Percentiles rank a stretch among this genome's conserved stretches.
These are phyloP conservation scores for Ceratocystiopsis brevicomis DNA, from an alignment of 2,329 filamentous ascomycete species.

Conservation along the genomic window DNA sequence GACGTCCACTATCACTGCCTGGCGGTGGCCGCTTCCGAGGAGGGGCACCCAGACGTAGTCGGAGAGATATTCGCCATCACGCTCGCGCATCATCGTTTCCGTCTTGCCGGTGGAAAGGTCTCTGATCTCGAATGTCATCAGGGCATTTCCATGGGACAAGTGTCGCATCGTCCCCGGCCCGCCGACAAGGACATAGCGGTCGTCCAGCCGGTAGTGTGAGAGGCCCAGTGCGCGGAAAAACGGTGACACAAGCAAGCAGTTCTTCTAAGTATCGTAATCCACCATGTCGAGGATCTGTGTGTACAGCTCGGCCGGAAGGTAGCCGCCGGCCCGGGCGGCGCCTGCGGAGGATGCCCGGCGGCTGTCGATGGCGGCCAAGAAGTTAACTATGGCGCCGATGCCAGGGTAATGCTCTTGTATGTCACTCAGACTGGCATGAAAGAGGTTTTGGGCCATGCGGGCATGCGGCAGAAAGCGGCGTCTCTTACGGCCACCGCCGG, in stretches of 20 bases:
- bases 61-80: not conserved
- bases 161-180: not conserved
- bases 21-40: not conserved
- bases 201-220: not conserved
- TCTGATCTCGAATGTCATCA: not conserved
- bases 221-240: not conserved
- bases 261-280: constrained; percentile 3
- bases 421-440: no score
- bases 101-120: not conserved
- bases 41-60: not conserved
- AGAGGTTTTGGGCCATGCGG: not conserved
- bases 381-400: constrained; percentile 1
- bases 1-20: not conserved
- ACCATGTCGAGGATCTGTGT: not conserved
- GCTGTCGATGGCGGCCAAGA: not conserved
- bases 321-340: not conserved
- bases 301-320: constrained; percentile 1
- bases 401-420: not conserved
- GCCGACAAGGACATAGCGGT: not conserved
- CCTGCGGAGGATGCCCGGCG: not conserved
- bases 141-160: not conserved
- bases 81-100: not conserved
- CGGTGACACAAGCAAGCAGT: constrained; percentile 1
- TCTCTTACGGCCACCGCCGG: no score
- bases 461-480: no score